phyloP scores from a whole-genome alignment of 176 grass and related monocot genomes.

The Triticum dicoccoides region DNA sequence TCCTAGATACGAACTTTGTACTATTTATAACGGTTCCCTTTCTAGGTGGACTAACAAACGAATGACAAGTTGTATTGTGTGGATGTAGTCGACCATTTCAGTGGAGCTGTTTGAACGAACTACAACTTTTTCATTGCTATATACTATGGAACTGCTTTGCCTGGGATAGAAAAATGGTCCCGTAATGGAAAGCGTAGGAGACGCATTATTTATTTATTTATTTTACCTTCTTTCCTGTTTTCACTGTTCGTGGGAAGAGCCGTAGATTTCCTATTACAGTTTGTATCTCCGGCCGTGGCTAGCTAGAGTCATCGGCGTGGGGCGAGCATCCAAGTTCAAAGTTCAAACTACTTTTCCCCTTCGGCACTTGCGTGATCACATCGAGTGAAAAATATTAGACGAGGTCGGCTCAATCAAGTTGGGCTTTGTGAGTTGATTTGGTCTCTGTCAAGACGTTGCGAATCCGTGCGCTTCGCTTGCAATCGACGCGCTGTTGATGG shows the following conservation, averaged over 20 bases:
- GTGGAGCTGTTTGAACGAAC: conserved; percentile 29
- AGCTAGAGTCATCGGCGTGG: neutral
- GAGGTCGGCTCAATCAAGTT: neutral
- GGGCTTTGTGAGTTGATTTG: neutral
- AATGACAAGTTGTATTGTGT: neutral
- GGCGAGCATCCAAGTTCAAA: neutral
- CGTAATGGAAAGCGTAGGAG: no score
- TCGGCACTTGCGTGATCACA: neutral
- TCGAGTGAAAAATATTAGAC: conserved; percentile 26
- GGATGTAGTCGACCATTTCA: neutral
- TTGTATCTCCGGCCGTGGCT: neutral
- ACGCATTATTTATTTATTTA: no score
- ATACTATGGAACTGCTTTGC: no score
- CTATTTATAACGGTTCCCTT: conserved; percentile 9
- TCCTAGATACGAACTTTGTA: neutral
- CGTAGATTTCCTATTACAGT: neutral
- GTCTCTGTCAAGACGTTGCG: neutral
- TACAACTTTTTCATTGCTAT: neutral
- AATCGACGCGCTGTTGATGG: neutral
- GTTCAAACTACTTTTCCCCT: conserved; percentile 3
- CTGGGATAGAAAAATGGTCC: no score
- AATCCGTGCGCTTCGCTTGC: neutral
- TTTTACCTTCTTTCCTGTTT: no score
- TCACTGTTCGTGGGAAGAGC: no score
- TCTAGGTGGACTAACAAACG: neutral